phyloP scores from a whole-genome alignment of 2,329 filamentous ascomycete species.

The Dendryphion nanum region DNA sequence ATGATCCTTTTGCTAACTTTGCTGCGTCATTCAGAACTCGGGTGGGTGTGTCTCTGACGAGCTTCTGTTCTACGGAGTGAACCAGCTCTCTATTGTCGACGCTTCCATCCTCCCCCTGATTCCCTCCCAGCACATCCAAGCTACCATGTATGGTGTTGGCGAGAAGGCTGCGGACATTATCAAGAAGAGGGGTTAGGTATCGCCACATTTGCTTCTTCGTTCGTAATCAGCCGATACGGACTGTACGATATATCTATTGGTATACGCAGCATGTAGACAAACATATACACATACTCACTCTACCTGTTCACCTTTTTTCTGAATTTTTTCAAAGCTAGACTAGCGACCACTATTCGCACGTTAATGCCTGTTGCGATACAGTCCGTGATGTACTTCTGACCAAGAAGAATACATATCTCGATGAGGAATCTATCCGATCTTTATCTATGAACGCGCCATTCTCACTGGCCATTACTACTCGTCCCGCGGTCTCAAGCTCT shows the following conservation, averaged over 20 bases:
- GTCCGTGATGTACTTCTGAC: too few species aligned
- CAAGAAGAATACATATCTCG: too few species aligned
- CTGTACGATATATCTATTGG: neutral
- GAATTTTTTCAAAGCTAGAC: too few species aligned
- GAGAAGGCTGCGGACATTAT: slow-evolving; percentile 36
- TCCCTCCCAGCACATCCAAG: slow-evolving; percentile 31
- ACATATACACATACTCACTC: neutral
- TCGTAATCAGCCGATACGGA: too few species aligned
- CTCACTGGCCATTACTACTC: too few species aligned
- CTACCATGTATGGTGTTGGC: slow-evolving; percentile 32
- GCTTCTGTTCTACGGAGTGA: slow-evolving; percentile 29
- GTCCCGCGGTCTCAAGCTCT: too few species aligned
- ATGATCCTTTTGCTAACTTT: too few species aligned
- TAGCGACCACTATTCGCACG: too few species aligned
- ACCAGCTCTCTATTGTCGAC: slow-evolving; percentile 27
- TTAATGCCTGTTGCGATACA: too few species aligned
- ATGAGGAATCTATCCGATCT: too few species aligned
- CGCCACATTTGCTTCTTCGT: neutral
- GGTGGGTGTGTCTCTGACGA: slow-evolving; percentile 28
- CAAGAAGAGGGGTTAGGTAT: slow-evolving; percentile 14
- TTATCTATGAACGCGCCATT: too few species aligned
- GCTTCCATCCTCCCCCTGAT: slow-evolving; percentile 33
- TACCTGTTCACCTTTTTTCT: too few species aligned
- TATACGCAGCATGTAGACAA: neutral
- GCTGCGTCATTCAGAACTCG: slow-evolving; percentile 5